Conservation (phyloP, 2,329 filamentous ascomycete genomes). For the Verticillium klebahnii region DNA sequence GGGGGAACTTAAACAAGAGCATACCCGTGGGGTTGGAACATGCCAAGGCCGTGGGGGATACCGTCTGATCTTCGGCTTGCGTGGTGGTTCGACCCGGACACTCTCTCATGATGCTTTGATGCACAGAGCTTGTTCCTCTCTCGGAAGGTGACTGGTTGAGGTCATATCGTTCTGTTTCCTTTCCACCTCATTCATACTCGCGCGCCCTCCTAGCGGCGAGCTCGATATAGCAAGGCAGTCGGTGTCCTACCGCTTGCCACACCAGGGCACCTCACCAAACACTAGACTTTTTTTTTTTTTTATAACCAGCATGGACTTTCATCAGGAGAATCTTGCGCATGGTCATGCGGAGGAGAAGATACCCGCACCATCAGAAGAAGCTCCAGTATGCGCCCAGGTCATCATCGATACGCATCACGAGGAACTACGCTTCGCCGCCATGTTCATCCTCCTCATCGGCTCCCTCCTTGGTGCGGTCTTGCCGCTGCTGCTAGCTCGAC, state of each 20-base stretch:
- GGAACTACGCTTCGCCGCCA: neutral
- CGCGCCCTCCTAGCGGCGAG: neutral
- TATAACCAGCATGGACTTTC: neutral
- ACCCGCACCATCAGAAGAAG: neutral
- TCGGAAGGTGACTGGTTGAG: neutral
- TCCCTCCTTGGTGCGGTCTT: neutral
- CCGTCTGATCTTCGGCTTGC: neutral
- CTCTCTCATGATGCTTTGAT: neutral
- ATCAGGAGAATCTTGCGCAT: neutral
- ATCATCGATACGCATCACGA: neutral
- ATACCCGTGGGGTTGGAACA: neutral
- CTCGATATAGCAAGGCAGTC: neutral
- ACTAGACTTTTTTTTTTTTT: neutral
- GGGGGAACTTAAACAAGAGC: neutral
- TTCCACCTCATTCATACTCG: neutral
- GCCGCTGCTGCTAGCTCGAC: neutral
- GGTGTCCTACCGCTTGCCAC: neutral
- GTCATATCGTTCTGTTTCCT: neutral
- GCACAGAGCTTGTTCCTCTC: neutral
- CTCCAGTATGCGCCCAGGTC: neutral
- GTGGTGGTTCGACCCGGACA: neutral
- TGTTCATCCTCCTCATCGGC: neutral
- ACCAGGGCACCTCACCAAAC: neutral
- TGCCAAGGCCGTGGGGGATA: neutral
- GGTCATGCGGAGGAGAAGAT: neutral